phyloP scores from a whole-genome alignment of 371 early-diverging fungal species.

The Entomophthora muscae region DNA sequence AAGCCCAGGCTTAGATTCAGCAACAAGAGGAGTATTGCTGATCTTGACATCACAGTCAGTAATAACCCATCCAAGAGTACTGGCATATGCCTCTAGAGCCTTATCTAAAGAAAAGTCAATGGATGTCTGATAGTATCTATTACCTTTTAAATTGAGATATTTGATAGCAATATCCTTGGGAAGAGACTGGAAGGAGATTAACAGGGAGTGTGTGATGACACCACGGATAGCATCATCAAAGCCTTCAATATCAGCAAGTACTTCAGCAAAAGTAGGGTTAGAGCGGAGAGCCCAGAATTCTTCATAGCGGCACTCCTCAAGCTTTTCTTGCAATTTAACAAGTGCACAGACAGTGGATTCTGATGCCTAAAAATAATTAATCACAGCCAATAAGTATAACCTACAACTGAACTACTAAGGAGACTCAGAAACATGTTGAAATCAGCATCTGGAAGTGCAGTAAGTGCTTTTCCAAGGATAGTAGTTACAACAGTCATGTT shows the following conservation, averaged over 20 bases:
- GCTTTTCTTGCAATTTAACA: slow-evolving; percentile 48
- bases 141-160: slow-evolving; percentile 37
- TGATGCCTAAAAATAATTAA: slow-evolving; percentile 13
- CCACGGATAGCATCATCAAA: slow-evolving; percentile 58
- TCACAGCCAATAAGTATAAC: background rate
- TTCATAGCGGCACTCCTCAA: slow-evolving; percentile 59
- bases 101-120: background rate
- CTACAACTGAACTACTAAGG: slow-evolving; percentile 17
- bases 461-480: slow-evolving; percentile 65
- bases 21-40: background rate
- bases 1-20: background rate
- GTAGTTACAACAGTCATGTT: slow-evolving; percentile 49
- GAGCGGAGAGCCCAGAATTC: slow-evolving; percentile 58
- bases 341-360: slow-evolving; percentile 42
- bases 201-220: slow-evolving; percentile 48
- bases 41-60: background rate
- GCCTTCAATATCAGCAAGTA: slow-evolving; percentile 38
- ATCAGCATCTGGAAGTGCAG: slow-evolving; percentile 68
- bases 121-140: slow-evolving; percentile 1
- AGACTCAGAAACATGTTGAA: slow-evolving; percentile 77
- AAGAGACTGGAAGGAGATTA: slow-evolving; percentile 68
- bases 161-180: slow-evolving; percentile 25
- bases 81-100: background rate
- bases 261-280: slow-evolving; percentile 28
- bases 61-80: background rate